These are phyloP conservation scores for Decorospora gaudefroyi DNA, from an alignment of 2,329 filamentous ascomycete genomes.

Conservation along the genomic window DNA sequence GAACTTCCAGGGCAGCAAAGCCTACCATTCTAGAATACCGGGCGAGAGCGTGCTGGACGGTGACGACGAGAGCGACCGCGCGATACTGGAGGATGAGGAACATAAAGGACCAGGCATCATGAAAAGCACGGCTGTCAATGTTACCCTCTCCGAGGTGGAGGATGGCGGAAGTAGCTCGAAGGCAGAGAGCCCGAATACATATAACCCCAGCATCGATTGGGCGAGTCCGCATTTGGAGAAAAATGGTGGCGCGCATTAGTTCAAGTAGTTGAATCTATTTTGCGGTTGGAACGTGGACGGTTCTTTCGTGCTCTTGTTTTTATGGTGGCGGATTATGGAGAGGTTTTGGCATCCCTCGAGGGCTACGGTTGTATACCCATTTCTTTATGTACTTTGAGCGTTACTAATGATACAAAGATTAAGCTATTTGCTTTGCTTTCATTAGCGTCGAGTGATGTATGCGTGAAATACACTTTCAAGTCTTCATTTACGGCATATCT, in stretches of 20 bases:
- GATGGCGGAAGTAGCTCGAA: slow-evolving; percentile 2
- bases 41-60: slow-evolving; percentile 31
- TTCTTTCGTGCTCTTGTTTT: no score
- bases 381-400: no score
- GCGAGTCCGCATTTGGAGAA: slow-evolving; percentile 6
- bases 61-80: slow-evolving; percentile 35
- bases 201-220: slow-evolving; percentile 18
- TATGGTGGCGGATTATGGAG: no score
- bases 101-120: slow-evolving; percentile 27
- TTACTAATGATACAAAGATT: no score
- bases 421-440: no score
- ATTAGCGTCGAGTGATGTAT: no score
- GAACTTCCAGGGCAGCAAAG: slow-evolving; percentile 24
- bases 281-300: no score
- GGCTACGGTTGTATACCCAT: no score
- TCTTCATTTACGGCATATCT: no score
- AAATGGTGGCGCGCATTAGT: neutral
- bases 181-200: slow-evolving; percentile 2
- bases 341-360: no score
- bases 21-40: slow-evolving; percentile 26
- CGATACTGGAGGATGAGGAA: slow-evolving; percentile 31
- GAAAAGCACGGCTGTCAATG: slow-evolving; percentile 33
- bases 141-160: slow-evolving; percentile 21
- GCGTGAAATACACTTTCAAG: no score
- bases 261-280: no score